These are phyloP conservation scores for Phanerochaete carnosa DNA, from an alignment of 768 basidiomycete genomes.

Conservation along the genomic window DNA sequence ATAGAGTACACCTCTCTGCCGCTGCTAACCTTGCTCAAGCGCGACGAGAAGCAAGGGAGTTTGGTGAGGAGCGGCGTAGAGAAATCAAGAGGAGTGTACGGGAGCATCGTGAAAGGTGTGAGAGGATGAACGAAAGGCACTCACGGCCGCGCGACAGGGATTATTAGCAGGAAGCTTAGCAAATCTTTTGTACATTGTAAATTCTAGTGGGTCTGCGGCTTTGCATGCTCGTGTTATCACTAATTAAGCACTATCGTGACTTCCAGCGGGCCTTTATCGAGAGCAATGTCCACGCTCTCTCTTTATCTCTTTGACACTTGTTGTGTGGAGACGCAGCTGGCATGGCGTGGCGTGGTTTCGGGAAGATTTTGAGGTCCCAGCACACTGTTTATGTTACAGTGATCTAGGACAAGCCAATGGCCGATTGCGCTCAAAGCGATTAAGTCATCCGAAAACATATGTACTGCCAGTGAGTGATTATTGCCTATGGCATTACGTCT, in stretches of 20 bases:
- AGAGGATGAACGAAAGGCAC: neutral
- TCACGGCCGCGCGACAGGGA: neutral
- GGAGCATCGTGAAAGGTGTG: constrained; percentile 26
- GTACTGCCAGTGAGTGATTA: constrained; percentile 6
- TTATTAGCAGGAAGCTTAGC: neutral
- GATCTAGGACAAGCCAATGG: neutral
- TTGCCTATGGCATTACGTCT: neutral
- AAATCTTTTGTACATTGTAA: neutral
- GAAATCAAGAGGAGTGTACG: constrained; percentile 48
- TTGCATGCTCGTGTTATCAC: neutral
- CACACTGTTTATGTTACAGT: too few species aligned
- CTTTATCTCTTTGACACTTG: neutral
- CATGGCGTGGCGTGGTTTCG: neutral
- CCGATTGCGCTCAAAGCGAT: neutral
- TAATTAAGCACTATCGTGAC: neutral
- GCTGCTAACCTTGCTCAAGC: constrained; percentile 58
- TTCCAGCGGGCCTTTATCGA: neutral
- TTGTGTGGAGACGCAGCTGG: neutral
- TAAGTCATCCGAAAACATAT: neutral
- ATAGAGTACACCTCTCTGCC: constrained; percentile 48
- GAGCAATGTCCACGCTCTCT: neutral
- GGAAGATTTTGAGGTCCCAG: neutral
- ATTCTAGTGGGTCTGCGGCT: neutral
- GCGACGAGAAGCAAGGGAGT: constrained; percentile 50
- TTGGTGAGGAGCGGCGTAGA: constrained; percentile 50